Percentiles rank a stretch among this genome's conserved stretches.
Conservation (phyloP, 306 rosid genomes). For the Rubus parviflorus region DNA sequence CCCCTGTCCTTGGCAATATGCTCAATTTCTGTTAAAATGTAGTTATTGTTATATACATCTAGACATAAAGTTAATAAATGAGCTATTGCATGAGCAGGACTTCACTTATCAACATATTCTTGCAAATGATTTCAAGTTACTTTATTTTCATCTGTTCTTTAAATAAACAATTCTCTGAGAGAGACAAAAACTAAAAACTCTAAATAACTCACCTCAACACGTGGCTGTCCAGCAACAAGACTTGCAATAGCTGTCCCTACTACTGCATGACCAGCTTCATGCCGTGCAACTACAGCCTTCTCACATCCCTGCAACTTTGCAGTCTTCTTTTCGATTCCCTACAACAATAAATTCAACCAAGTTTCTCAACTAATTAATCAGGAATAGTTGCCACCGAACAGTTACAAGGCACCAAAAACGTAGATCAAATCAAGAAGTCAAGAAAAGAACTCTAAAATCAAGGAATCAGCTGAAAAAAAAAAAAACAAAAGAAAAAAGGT, state of each 20-base stretch:
- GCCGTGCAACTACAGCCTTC: constrained; percentile 96
- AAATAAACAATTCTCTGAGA: not conserved
- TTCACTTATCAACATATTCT: not conserved
- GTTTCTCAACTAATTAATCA: constrained; percentile 26
- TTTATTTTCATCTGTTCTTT: not conserved
- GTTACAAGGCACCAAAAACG: constrained; percentile 1
- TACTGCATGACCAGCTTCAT: constrained; percentile 99
- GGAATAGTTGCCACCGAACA: not conserved
- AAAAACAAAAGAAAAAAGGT: not conserved
- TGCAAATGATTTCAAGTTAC: not conserved
- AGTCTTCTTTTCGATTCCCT: constrained; percentile 98
- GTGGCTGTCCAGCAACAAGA: constrained; percentile 94
- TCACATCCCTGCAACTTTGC: constrained; percentile 89
- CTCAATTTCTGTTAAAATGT: constrained; percentile 74
- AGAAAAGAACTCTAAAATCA: not conserved
- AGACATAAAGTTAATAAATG: not conserved
- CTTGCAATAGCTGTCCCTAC: constrained; percentile 96
- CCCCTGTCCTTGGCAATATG: constrained; percentile 96
- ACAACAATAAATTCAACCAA: constrained; percentile 37
- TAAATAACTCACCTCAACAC: constrained; percentile 69
- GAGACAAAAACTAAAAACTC: not conserved
- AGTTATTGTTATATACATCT: not conserved
- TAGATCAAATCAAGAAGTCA: not conserved
- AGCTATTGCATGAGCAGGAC: constrained; percentile 2
- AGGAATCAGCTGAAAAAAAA: not conserved